Evolutionary conservation across 768 basidiomycete species (phyloP), one percentile per base, ranked within the genome.

Genomic region (Tulasnella sp.): DNA sequence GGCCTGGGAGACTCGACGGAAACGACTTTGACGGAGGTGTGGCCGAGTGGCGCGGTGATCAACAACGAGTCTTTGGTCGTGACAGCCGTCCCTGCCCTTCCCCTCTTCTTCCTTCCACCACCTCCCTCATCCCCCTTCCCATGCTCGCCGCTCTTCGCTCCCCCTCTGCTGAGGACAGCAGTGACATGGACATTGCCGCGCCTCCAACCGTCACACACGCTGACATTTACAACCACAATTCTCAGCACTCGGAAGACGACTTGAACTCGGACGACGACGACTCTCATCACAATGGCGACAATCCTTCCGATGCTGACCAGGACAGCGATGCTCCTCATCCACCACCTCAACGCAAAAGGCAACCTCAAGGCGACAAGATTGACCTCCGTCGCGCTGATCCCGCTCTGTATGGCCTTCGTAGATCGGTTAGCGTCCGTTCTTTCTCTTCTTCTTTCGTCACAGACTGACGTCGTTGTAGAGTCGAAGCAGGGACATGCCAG

Each of bases 231-330:
- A 22, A 44, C 42, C 2, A 13, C 41, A 22, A 28, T 16, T 10
- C 16, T 20, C 6, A 34, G 4, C 31, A n/a, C 45, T 68, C 70
- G 52, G 79, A 79, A 63, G 68, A 70, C 51, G 80, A 83, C 59
- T 72, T 77, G 35, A 79, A 80, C 58, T 76, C 72, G 60, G 77
- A 77, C 66, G 72, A 76, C 61, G 78, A 79, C 58, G 75, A 75
- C 45, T 74, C 78, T 58, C 59, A 32, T 20, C 27, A 9, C 33
- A 24, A 50, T 31, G 42, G 10, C 29, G 51, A 35, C n/a, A 47
- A 20, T 28, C 53, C 27, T 25, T 53, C 47, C 16, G 56, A 49
- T 39, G 45, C 46, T 10, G 53, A 54, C 55, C 53, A 56, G 28
- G 54, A 56, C 37, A 46, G 55, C 35, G 43, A 43, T 24, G 37